These are phyloP conservation scores for Diaporthe sp. DNA, from an alignment of 2,329 filamentous ascomycete species.

Conservation along the genomic window DNA sequence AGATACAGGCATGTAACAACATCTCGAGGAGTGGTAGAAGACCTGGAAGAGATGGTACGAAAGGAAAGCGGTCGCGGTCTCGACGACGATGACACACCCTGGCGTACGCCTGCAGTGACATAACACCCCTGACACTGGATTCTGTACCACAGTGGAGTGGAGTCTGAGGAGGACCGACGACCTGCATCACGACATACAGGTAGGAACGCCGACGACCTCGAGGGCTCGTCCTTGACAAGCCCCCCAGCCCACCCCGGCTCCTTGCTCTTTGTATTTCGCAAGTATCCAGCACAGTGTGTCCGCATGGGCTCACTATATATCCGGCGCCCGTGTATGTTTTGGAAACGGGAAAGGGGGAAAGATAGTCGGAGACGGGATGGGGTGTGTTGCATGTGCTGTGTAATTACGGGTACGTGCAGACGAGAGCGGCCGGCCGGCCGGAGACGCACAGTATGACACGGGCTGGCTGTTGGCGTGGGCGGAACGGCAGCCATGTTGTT, in stretches of 20 bases:
- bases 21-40: background rate
- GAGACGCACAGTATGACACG: background rate
- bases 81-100: background rate
- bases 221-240: background rate
- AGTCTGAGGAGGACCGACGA: background rate
- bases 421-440: constrained; percentile 1
- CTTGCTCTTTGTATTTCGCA: background rate
- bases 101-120: too few species aligned
- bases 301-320: background rate
- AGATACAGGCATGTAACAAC: background rate
- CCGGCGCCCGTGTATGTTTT: background rate
- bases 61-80: background rate
- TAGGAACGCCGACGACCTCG: background rate
- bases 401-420: constrained; percentile 11
- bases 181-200: background rate
- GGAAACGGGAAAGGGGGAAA: background rate
- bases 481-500: background rate
- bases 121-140: background rate
- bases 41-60: background rate
- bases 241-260: too few species aligned
- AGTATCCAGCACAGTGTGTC: constrained; percentile 30
- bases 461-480: background rate
- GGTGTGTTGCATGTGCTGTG: constrained; percentile 20
- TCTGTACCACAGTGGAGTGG: background rate
- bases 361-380: background rate